Conservation (phyloP, 768 basidiomycete species). For the Obba rivulosa region DNA sequence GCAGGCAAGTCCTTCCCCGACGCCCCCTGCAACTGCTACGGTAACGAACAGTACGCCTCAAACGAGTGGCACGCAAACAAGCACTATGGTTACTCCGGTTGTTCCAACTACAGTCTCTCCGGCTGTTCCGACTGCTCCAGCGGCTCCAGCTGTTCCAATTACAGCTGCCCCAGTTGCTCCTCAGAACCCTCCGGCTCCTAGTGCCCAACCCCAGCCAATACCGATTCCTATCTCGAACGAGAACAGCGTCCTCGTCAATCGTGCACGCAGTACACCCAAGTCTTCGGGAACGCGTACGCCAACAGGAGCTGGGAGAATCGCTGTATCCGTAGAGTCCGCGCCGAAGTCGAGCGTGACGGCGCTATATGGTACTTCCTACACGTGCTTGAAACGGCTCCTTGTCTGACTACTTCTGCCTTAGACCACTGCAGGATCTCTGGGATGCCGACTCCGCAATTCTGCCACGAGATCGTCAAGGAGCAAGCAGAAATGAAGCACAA, state of each 20-base stretch:
- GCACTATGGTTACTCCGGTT: no score
- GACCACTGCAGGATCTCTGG: slow-evolving; percentile 20
- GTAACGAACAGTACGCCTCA: no score
- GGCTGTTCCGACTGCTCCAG: neutral
- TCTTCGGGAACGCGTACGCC: neutral
- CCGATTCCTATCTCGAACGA: no score
- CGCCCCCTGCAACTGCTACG: no score
- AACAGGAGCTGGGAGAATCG: slow-evolving; percentile 2
- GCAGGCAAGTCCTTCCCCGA: no score
- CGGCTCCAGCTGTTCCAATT: neutral
- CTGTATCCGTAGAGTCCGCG: slow-evolving; percentile 8
- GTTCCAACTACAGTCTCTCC: no score
- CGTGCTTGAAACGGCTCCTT: neutral
- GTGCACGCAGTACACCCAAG: no score
- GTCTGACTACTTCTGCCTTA: neutral
- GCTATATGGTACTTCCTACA: slow-evolving; percentile 11
- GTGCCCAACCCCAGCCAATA: no score
- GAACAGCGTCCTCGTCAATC: no score
- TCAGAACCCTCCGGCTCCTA: no score
- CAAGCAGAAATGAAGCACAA: slow-evolving; percentile 25
- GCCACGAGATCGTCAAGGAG: slow-evolving; percentile 23
- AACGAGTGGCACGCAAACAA: no score
- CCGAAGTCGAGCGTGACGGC: slow-evolving; percentile 13
- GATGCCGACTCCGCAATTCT: slow-evolving; percentile 28
- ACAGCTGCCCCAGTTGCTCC: no score